Conservation (phyloP, 805 yeast species). For the Candida piceae region DNA sequence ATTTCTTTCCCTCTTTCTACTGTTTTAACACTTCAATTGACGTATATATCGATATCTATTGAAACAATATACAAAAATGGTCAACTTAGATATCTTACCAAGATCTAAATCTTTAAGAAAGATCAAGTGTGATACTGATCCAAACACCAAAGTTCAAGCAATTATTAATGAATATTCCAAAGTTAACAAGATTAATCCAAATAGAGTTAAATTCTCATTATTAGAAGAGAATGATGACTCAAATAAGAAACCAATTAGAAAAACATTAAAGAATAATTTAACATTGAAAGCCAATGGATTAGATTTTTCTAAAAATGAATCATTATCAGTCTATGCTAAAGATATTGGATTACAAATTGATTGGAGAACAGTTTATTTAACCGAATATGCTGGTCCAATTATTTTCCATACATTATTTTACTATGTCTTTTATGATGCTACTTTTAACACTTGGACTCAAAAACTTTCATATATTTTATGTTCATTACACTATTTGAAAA, state of each 20-base stretch:
- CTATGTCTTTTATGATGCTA: conserved; percentile 34
- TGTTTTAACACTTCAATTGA: too few species aligned
- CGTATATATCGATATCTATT: neutral
- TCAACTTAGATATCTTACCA: conserved; percentile 46
- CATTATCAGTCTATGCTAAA: conserved; percentile 56
- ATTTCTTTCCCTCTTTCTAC: too few species aligned
- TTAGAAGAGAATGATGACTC: conserved; percentile 23
- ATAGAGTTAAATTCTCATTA: conserved; percentile 54
- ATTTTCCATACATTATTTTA: conserved; percentile 71
- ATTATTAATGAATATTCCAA: conserved; percentile 39
- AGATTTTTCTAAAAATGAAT: conserved; percentile 26
- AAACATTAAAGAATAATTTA: conserved; percentile 40
- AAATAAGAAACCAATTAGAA: conserved; percentile 32
- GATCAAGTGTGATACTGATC: conserved; percentile 37
- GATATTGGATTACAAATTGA: conserved; percentile 91
- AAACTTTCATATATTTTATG: conserved; percentile 48
- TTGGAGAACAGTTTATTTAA: conserved; percentile 84
- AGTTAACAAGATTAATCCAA: conserved; percentile 34
- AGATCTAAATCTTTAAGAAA: conserved; percentile 56
- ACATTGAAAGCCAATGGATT: conserved; percentile 43
- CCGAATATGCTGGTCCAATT: conserved; percentile 90
- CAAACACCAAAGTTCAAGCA: conserved; percentile 28
- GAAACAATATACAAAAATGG: conserved; percentile 29
- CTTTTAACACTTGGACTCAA: conserved; percentile 48
- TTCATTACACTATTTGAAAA: conserved; percentile 73